Base-by-base conservation (phyloP, 129 eudicot genomes). In the Gnaphalium uliginosum region DNA sequence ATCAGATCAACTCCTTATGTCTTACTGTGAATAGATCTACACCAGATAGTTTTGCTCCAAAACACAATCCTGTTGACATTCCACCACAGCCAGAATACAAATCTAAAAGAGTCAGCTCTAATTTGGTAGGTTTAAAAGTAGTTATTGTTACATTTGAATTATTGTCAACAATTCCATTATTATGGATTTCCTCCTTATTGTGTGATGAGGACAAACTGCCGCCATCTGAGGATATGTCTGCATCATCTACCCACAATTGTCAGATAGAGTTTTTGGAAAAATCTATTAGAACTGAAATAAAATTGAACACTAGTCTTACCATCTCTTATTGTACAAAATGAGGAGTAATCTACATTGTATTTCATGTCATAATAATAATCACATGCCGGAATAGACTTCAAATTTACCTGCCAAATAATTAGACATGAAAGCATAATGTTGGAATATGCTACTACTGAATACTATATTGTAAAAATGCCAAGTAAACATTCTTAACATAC, bases 11-110 rank as follows among this genome's bases (percentile, higher is more conserved):
- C 13, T 23, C 48, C 2, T 19, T 0, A 22, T 81, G 69, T 56
- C 63, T 79, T 87, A 90, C 96, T 18, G 92, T 83, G 7, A 54
- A 70, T 35, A 90, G 81, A 73, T 85, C 75, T 7, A 81, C 83
- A 32, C 88, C 88, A 2, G 83, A 78, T 67, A 73, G 17, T 29
- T 76, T 80, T 70, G 96, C 90, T 43, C 96, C 96, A 29, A 87
- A 79, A 76, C 86, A 68, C 68, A 90, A 79, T 64, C 96, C 96
- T 4, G 96, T 76, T 27, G 96, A 87, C 92, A 90, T 90, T 53
- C 89, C 96, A 54, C 96, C 96, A 78, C 96, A 90, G 11, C 96
- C 96, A 17, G 89, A 81, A 76, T 90, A 90, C 65, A 87, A 10
- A 66, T 90, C 96, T 79, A 89, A 67, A 58, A 89, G 33, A 14